These are phyloP conservation scores for Trametes polyzona DNA, from an alignment of 1,284 basidiomycete species.

Conservation along the genomic window DNA sequence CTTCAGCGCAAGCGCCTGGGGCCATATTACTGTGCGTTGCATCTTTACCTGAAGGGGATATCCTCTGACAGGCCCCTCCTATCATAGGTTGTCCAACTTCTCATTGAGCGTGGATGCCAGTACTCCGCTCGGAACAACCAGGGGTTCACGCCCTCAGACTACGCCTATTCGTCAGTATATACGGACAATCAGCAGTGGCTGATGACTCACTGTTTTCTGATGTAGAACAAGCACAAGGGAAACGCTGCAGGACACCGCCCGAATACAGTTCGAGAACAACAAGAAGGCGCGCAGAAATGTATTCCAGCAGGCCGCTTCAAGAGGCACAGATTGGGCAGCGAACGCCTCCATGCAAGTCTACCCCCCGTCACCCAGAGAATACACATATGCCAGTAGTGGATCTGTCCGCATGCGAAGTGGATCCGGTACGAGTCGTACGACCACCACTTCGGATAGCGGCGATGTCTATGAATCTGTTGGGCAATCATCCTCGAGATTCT, in stretches of 20 bases:
- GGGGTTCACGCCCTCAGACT: conserved; percentile 90
- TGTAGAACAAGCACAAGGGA: conserved; percentile 75
- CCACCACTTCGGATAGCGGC: conserved; percentile 72
- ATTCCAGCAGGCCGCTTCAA: conserved; percentile 67
- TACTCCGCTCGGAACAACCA: conserved; percentile 84
- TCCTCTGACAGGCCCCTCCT: conserved; percentile 29
- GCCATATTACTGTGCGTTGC: conserved; percentile 69
- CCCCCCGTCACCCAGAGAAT: conserved; percentile 31
- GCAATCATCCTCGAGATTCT: conserved; percentile 43
- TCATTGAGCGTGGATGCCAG: conserved; percentile 89
- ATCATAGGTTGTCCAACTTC: conserved; percentile 74
- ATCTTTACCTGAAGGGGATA: conserved; percentile 8
- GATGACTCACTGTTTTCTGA: conserved; percentile 37
- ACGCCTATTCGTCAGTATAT: conserved; percentile 81
- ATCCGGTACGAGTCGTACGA: conserved; percentile 78
- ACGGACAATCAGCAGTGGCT: conserved; percentile 18
- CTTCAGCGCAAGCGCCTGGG: conserved; percentile 82
- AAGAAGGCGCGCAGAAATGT: conserved; percentile 71
- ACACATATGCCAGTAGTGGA: conserved; percentile 25
- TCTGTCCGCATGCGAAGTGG: conserved; percentile 71
- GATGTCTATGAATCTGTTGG: conserved; percentile 51
- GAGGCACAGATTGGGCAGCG: conserved; percentile 62
- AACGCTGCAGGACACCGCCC: conserved; percentile 76
- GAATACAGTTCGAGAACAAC: conserved; percentile 74
- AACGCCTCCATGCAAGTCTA: conserved; percentile 36